A percentile compares a stretch with the other conserved stretches of the same genome.
These are phyloP conservation scores for Lepidium africanum DNA, from an alignment of 345 rosid genomes.

Conservation along the genomic window DNA sequence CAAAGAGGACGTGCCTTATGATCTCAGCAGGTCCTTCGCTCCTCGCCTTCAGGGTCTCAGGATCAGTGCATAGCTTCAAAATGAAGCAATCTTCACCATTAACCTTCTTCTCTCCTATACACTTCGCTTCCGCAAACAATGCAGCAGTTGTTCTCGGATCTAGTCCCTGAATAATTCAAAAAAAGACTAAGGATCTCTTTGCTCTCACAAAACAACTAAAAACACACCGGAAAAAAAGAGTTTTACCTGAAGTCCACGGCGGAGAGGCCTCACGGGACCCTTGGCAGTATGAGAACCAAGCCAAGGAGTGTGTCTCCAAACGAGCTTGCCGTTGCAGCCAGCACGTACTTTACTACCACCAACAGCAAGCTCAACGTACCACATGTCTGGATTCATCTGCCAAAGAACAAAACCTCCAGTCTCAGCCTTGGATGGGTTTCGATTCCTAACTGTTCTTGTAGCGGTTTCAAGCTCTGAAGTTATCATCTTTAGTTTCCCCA, in stretches of 20 bases:
- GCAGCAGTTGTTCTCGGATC: constrained; percentile 81
- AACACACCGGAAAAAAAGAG: background rate
- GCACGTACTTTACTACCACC: constrained; percentile 87
- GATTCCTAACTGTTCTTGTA: constrained; percentile 57
- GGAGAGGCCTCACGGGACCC: constrained; percentile 86
- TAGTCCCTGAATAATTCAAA: constrained; percentile 54
- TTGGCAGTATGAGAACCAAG: constrained; percentile 82
- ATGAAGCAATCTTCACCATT: constrained; percentile 90
- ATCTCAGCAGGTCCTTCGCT: constrained; percentile 93
- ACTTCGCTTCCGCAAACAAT: constrained; percentile 77
- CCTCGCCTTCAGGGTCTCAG: constrained; percentile 66
- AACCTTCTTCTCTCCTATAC: constrained; percentile 74
- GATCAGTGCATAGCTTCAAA: constrained; percentile 68
- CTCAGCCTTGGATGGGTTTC: constrained; percentile 51
- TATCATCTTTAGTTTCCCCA: constrained; percentile 85
- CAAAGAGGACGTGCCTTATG: constrained; percentile 74
- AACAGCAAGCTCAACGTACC: constrained; percentile 90
- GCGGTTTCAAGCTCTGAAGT: constrained; percentile 73
- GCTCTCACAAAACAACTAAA: background rate
- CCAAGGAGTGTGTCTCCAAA: constrained; percentile 96
- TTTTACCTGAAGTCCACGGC: constrained; percentile 83
- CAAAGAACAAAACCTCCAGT: constrained; percentile 88
- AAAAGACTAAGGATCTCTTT: background rate
- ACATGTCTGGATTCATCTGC: constrained; percentile 97
- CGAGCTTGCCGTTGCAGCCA: constrained; percentile 87